These are phyloP conservation scores for Suhomyces panamericanus DNA, from an alignment of 1,139 yeast species.

Conservation along the genomic window DNA sequence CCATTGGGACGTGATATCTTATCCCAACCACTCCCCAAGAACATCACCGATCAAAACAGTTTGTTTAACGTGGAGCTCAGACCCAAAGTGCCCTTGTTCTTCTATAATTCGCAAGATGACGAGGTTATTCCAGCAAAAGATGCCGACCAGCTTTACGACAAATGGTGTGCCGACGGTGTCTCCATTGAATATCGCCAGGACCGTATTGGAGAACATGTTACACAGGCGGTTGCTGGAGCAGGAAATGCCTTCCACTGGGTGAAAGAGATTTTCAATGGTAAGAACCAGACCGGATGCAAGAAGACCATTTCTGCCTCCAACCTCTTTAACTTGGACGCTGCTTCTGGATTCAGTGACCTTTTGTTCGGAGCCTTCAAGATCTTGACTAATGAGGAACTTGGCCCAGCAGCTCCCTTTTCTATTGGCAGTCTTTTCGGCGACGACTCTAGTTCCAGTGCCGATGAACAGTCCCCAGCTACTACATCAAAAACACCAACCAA, in stretches of 20 bases:
- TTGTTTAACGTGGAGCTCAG: conserved; percentile 2
- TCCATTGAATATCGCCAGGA: conserved; percentile 17
- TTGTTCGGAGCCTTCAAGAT: neutral
- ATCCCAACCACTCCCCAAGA: neutral
- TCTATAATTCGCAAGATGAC: conserved; percentile 35
- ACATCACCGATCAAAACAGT: neutral
- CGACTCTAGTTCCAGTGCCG: too few species aligned
- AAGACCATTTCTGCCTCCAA: conserved; percentile 1
- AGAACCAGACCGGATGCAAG: conserved; percentile 3
- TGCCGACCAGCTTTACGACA: conserved; percentile 26
- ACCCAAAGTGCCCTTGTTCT: conserved; percentile 36
- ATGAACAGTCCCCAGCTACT: too few species aligned
- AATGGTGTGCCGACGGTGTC: conserved; percentile 27
- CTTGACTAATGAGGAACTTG: too few species aligned
- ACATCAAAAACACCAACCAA: too few species aligned
- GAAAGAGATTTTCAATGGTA: conserved; percentile 7
- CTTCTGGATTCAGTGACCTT: neutral
- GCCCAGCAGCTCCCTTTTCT: too few species aligned
- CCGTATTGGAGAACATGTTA: conserved; percentile 12
- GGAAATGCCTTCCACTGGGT: conserved; percentile 16
- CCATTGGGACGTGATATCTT: neutral
- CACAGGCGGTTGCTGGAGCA: conserved; percentile 17
- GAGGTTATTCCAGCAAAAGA: conserved; percentile 29
- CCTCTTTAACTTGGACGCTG: neutral
- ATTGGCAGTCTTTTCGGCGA: too few species aligned